Conservation (phyloP, 495 filamentous ascomycete species). For the Annulohypoxylon nitens region DNA sequence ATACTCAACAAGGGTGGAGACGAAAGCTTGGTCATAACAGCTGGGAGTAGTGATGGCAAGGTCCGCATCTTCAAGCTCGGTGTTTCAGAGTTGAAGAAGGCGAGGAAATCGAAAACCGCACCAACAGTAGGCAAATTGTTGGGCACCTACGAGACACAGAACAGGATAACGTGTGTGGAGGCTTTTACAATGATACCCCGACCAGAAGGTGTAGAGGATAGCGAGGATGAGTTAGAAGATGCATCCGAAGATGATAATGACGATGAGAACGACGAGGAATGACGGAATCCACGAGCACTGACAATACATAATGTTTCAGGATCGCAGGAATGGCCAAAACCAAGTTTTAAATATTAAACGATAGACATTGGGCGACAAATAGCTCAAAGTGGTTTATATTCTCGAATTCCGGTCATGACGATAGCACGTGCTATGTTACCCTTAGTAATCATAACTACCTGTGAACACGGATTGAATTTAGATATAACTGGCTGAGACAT, state of each 20-base stretch:
- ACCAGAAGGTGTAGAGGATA: constrained; percentile 61
- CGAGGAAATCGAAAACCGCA: constrained; percentile 43
- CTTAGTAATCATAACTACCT: not conserved
- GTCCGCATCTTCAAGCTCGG: constrained; percentile 79
- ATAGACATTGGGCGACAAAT: not conserved
- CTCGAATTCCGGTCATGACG: not conserved
- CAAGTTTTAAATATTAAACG: not conserved
- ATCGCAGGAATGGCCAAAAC: not conserved
- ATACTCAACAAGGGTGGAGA: constrained; percentile 55
- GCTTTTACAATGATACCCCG: constrained; percentile 85
- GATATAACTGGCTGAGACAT: constrained; percentile 4
- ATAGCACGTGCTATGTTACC: not conserved
- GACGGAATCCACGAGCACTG: not conserved
- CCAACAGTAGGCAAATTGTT: constrained; percentile 78
- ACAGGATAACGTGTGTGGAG: constrained; percentile 89
- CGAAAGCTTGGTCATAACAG: constrained; percentile 70
- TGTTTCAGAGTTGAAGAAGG: constrained; percentile 55
- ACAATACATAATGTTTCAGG: not conserved
- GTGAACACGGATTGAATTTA: not conserved
- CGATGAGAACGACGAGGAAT: constrained; percentile 61
- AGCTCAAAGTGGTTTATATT: not conserved
- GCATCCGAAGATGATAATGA: constrained; percentile 57
- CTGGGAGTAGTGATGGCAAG: constrained; percentile 85
- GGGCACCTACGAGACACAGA: constrained; percentile 84
- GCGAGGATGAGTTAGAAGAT: constrained; percentile 61